Conservation (phyloP, 2,329 filamentous ascomycete species). For the Decorospora gaudefroyi region DNA sequence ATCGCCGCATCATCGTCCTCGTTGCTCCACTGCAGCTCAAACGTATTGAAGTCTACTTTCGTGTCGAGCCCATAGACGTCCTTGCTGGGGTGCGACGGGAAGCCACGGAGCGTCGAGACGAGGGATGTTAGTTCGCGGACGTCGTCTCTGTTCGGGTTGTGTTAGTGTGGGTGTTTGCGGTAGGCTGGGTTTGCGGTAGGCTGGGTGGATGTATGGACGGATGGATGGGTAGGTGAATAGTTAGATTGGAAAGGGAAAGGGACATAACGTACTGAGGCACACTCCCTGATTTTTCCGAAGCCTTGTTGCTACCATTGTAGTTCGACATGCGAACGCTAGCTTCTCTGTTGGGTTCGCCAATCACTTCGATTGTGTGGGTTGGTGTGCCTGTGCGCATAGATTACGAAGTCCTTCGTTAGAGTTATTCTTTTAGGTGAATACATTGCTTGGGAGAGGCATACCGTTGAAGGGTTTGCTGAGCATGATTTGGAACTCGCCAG, state of each 20-base stretch:
- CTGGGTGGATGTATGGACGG: no score
- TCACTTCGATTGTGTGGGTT: constrained; percentile 46
- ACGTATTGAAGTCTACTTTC: constrained; percentile 50
- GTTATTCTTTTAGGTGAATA: no score
- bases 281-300: constrained; percentile 47
- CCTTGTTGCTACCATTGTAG: constrained; percentile 39
- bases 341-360: constrained; percentile 49
- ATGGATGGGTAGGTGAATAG: background rate
- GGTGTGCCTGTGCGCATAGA: constrained; percentile 19
- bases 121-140: constrained; percentile 49
- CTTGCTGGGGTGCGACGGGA: constrained; percentile 46
- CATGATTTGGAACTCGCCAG: constrained; percentile 74
- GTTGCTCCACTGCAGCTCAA: constrained; percentile 52
- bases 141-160: constrained; percentile 44
- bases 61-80: constrained; percentile 49
- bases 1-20: constrained; percentile 46
- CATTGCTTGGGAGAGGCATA: constrained; percentile 24
- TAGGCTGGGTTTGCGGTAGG: no score
- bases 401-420: no score
- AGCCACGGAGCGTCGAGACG: constrained; percentile 47
- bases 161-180: no score
- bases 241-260: background rate
- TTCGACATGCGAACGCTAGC: constrained; percentile 43
- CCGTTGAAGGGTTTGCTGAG: constrained; percentile 35
- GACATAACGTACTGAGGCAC: constrained; percentile 40